Evolutionary conservation across 2,329 filamentous ascomycete species (phyloP).

Genomic region (Pseudocercospora pini-densiflorae): DNA sequence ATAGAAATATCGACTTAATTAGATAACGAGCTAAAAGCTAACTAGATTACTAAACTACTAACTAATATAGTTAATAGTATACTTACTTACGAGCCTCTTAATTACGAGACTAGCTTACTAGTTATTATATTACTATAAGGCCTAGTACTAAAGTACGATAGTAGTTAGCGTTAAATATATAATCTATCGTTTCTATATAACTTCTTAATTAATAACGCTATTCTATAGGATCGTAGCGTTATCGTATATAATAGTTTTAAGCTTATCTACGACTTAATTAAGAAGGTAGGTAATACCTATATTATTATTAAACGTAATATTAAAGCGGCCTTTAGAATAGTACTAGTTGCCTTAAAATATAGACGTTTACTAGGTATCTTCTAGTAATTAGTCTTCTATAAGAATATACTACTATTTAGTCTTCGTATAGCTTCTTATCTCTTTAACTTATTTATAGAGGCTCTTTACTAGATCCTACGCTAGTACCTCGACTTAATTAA

Average conservation of each 20-base stretch:
- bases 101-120: background rate
- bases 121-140: background rate
- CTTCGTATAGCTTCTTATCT: background rate
- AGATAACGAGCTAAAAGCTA: background rate
- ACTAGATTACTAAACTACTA: background rate
- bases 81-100: background rate
- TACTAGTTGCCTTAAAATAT: background rate
- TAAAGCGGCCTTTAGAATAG: background rate
- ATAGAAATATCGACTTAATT: background rate
- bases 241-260: background rate
- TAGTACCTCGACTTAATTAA: background rate
- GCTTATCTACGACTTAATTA: background rate
- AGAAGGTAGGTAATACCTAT: background rate
- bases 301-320: background rate
- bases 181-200: background rate
- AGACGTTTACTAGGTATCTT: background rate
- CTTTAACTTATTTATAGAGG: background rate
- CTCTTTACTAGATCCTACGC: background rate
- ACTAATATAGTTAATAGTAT: background rate
- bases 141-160: background rate
- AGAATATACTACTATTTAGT: background rate
- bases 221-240: background rate
- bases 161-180: background rate
- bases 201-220: background rate
- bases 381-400: background rate